Conservation (phyloP, 441 rosid species). For the Populus hybrid region DNA sequence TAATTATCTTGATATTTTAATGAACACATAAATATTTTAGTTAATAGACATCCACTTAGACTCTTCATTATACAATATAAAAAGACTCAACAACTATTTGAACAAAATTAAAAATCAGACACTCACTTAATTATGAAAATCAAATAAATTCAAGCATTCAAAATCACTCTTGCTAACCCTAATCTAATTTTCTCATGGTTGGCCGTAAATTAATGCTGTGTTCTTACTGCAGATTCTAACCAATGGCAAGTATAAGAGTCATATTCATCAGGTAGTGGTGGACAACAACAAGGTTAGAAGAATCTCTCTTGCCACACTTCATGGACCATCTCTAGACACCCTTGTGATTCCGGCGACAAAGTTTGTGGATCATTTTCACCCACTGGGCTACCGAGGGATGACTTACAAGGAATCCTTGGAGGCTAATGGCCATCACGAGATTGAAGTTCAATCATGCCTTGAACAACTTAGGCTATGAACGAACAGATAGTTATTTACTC, state of each 20-base stretch:
- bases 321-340: slow-evolving; percentile 31
- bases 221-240: slow-evolving; percentile 18
- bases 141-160: no score
- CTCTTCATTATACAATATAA: no score
- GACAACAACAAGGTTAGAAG: slow-evolving; percentile 22
- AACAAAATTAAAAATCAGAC: no score
- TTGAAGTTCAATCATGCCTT: slow-evolving; percentile 24
- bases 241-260: slow-evolving; percentile 37
- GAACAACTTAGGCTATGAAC: slow-evolving; percentile 9
- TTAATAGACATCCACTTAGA: no score
- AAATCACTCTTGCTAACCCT: neutral
- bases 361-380: slow-evolving; percentile 15
- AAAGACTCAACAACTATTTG: no score
- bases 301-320: slow-evolving; percentile 29
- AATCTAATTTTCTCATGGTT: neutral
- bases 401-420: slow-evolving; percentile 27
- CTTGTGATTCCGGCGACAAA: slow-evolving; percentile 22
- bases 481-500: no score
- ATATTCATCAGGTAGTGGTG: slow-evolving; percentile 29
- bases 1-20: no score
- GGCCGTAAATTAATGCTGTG: neutral
- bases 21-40: no score
- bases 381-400: slow-evolving; percentile 19
- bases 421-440: slow-evolving; percentile 15
- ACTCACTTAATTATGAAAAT: no score